Base-by-base conservation (phyloP, 495 filamentous ascomycete genomes). In the Aspergillus sparsus region DNA sequence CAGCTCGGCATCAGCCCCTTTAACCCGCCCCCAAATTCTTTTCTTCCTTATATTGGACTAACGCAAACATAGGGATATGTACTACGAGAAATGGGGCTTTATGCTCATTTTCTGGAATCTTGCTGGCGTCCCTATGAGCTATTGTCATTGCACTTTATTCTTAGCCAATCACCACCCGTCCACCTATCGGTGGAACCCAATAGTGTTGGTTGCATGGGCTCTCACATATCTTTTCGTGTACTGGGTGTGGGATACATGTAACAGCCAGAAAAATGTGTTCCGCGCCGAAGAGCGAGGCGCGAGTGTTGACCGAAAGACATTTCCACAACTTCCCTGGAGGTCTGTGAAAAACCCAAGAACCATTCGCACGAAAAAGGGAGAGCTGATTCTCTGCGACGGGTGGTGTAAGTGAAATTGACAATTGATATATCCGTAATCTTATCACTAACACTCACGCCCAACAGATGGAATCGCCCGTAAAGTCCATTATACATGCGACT, bases 101-200 rank as follows among this genome's bases (percentile, higher is more conserved):
- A 95, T 98, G 93, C 83, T 98, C 58, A 97, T 96, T 71, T 98
- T 98, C 83, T 98, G 94, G 94, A 98, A 98, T 75, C 80, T 98
- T 66, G 91, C 92, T 54, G 94, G 94, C 57, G 94, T 98, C 5
- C 94, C 94, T 3, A 82, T 98, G 50, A 90, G 85, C 33, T 98
- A 98, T 80, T 97, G 93, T 77, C 93, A 98, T 79, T 94, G 89
- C 80, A 91, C 88, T 31, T 75, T 98, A 64, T 98, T 92, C 75
- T 85, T 98, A 57, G 93, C 91, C 51, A 91, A 87, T 71, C 91
- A 96, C 71, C 71, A 88, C 54, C 92, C 94, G 0, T 81, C 83
- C 18, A 82, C 79, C 7, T 98, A 98, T 74, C 81, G 79, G 33
- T 92, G 87, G 89, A 87, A 86, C 66, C 83, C 77, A 18, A 75